Evolutionary conservation across 768 basidiomycete genomes (phyloP), one percentile per base, ranked within the genome.

Genomic region (Leccinellum rugosiceps): DNA sequence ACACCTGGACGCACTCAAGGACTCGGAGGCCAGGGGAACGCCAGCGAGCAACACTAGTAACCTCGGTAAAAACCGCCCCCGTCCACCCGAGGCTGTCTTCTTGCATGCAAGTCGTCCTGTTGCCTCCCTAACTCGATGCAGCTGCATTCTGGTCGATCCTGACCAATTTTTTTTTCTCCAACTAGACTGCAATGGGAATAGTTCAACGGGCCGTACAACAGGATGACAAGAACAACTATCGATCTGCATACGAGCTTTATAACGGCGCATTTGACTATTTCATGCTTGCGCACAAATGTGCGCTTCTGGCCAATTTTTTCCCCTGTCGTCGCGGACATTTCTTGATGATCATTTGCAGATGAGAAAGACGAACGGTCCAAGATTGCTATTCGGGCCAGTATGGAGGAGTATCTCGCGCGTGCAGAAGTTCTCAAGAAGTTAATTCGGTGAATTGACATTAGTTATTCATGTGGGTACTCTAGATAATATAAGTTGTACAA

Each of bases 261-360:
- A 87, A 88, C 75, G 94, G 96, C 77, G 82, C 92, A 3, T 80
- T 98, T 55, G 96, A 98, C 70, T 98, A 94, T 74, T 98, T 98
- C 75, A 92, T 97, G 88, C 88, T 97, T 66, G 93, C 94, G 6
- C 78, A 93, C 67, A 94, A 93, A 73, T 93, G 93, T 94, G 60
- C 15, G 67, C 59, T 46, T 31, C 6, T 14, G 17, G 11, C 14
- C 25, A n/a, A 8, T 21, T 50, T 10, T 41, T n/a, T 11, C 2
- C 19, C 8, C 13, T 32, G 32, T 1, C 8, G 35, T n/a, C 9
- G 17, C 14, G 35, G 2, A 38, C 35, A 41, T n/a, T 4, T 41
- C n/a, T 41, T 9, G n/a, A 41, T 41, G 47, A 9, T 15, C 17
- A 14, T 44, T 45, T 15, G 4, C 30, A 68, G 67, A 91, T 64